Percentiles rank a stretch among this genome's conserved stretches.
phyloP scores from a whole-genome alignment of 768 basidiomycete species.

The Pulveroboletus sp. region DNA sequence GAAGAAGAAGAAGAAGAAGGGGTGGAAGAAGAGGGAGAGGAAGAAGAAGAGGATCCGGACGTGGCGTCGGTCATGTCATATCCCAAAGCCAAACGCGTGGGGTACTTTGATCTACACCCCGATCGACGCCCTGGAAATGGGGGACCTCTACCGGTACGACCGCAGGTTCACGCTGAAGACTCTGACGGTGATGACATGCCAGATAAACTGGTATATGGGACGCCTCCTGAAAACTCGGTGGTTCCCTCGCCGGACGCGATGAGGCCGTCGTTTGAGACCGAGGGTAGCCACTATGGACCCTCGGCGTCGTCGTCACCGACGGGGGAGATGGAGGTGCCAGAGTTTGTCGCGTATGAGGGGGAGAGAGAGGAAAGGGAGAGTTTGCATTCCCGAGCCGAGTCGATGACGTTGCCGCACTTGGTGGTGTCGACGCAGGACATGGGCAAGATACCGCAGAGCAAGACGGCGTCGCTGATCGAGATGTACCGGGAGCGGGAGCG shows the following conservation, averaged over 20 bases:
- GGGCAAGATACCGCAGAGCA: slow-evolving; percentile 51
- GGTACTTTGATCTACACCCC: slow-evolving; percentile 80
- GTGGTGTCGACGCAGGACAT: no score
- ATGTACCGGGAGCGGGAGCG: slow-evolving; percentile 79
- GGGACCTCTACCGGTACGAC: slow-evolving; percentile 20
- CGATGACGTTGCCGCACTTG: slow-evolving; percentile 25
- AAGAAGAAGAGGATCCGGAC: slow-evolving; percentile 44
- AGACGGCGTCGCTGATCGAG: slow-evolving; percentile 77
- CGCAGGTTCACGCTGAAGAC: slow-evolving; percentile 27
- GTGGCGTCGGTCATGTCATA: slow-evolving; percentile 40
- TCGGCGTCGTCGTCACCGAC: slow-evolving; percentile 27
- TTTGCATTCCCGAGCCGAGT: slow-evolving; percentile 26
- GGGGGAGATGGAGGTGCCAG: slow-evolving; percentile 31
- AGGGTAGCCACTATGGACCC: slow-evolving; percentile 32
- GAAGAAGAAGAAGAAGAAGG: no score
- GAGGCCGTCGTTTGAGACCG: slow-evolving; percentile 33
- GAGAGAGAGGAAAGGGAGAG: slow-evolving; percentile 23
- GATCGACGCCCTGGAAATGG: slow-evolving; percentile 50
- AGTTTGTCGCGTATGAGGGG: slow-evolving; percentile 23
- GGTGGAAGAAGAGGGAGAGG: no score
- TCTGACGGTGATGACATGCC: slow-evolving; percentile 36
- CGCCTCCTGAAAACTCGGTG: slow-evolving; percentile 21
- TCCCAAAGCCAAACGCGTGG: slow-evolving; percentile 41
- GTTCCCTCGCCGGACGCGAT: slow-evolving; percentile 22
- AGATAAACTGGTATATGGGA: slow-evolving; percentile 34